A percentile compares a stretch with the other conserved stretches of the same genome.
phyloP scores from a whole-genome alignment of 257 asterid genomes.

The Thymus quinquecostatus region DNA sequence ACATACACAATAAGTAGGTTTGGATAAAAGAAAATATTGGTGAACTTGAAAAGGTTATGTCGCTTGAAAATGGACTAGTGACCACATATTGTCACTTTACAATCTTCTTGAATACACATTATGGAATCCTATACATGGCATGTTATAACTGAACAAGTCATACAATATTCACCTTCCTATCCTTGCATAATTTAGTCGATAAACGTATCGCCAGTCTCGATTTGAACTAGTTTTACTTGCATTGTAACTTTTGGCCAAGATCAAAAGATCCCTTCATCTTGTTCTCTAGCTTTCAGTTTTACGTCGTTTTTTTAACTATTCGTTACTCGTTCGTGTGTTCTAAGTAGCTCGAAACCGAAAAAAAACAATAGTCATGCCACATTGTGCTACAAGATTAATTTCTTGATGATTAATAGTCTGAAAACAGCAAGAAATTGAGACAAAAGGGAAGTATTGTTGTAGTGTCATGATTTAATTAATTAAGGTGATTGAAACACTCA shows the following conservation, averaged over 20 bases:
- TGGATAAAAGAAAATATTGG: slow-evolving; percentile 7
- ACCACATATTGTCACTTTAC: slow-evolving; percentile 29
- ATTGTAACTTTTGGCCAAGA: not conserved
- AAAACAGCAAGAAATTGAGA: not conserved
- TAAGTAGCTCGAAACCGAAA: not conserved
- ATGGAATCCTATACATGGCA: not conserved
- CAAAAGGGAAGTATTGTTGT: not conserved
- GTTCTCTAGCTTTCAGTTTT: not conserved
- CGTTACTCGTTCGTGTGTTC: not conserved
- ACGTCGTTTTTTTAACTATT: not conserved
- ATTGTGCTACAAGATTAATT: slow-evolving; percentile 22
- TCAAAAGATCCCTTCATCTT: not conserved
- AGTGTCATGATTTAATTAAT: slow-evolving; percentile 10
- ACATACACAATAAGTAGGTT: slow-evolving; percentile 26
- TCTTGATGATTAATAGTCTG: not conserved
- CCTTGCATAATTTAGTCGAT: too few species aligned
- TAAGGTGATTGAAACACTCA: not conserved
- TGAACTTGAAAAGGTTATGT: slow-evolving; percentile 43
- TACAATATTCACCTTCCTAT: too few species aligned
- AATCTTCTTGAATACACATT: slow-evolving; percentile 28
- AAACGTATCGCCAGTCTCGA: too few species aligned
- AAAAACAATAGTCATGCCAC: not conserved
- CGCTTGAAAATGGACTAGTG: slow-evolving; percentile 50
- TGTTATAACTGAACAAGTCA: not conserved
- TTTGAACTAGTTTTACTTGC: not conserved